Base-by-base conservation (phyloP, 2,329 filamentous ascomycete genomes). In the Alternaria rosae region DNA sequence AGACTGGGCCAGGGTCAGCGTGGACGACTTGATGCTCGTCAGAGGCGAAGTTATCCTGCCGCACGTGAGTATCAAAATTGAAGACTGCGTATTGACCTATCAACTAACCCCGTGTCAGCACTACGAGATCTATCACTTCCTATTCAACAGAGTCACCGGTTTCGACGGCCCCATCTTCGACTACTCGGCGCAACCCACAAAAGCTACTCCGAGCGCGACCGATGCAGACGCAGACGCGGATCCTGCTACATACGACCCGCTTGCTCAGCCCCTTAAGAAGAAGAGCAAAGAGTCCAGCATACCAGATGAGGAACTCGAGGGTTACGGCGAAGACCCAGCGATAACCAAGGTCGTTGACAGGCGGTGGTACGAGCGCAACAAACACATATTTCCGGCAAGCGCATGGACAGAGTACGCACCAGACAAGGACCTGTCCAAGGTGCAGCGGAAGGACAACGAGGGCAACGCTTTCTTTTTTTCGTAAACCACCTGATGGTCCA, bases 321-420 rank as follows among this genome's bases (percentile, higher is more conserved):
- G 94, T 13, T 89, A 85, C 25, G 80, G 85, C 42, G 91, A 95
- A 64, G 94, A 98, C 70, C 89, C 94, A 1, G 86, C 86, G 4
- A 81, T 91, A 65, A 98, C 94, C 4, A 98, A 97, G 77, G 94
- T 99, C 4, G 94, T 99, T 5, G 94, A 99, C 82, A 87, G 95
- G 62, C 85, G 95, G 62, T 99, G 95, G 95, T 99, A 97, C 78
- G 93, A 97, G 83, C 88, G 90, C 74, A 97, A 98, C 78, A 99
- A 98, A 81, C 95, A 99, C 79, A 98, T 99, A 60, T 99, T 94
- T 78, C 95, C 95, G 0, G 94, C 94, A 20, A 98, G 92, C 76
- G 87, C 94, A 48, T 99, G 95, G 95, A 92, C 94, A 71, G 92
- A 97, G 66, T 99, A 97, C 78, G 94, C 97, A 69, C 91, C 93